phyloP scores from a whole-genome alignment of 1,284 basidiomycete genomes.

The Moesziomyces sp. region DNA sequence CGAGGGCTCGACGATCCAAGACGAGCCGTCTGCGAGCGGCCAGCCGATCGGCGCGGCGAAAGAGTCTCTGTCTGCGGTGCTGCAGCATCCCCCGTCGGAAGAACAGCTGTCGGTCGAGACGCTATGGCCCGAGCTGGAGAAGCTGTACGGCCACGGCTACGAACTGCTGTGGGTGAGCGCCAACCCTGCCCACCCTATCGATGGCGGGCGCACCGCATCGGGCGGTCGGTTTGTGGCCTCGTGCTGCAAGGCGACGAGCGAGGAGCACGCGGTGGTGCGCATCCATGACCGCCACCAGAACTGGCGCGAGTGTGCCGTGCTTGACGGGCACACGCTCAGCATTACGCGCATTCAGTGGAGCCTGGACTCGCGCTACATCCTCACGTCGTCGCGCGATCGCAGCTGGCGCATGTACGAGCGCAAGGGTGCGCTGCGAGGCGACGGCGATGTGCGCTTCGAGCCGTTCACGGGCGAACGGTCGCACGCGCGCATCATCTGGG shows the following conservation, averaged over 20 bases:
- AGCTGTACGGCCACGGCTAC: constrained; percentile 97
- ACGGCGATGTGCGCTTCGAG: constrained; percentile 24
- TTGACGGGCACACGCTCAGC: constrained; percentile 86
- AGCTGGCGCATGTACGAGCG: constrained; percentile 85
- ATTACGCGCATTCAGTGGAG: constrained; percentile 91
- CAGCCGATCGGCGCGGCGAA: constrained; percentile 46
- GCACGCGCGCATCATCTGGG: constrained; percentile 94
- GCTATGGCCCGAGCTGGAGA: constrained; percentile 95
- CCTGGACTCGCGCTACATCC: constrained; percentile 79
- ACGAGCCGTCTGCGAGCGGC: constrained; percentile 39
- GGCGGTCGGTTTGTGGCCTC: constrained; percentile 82
- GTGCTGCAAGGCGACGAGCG: constrained; percentile 85
- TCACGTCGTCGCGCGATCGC: constrained; percentile 90
- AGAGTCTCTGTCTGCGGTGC: constrained; percentile 35
- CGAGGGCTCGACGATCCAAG: constrained; percentile 31
- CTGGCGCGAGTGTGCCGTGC: constrained; percentile 74
- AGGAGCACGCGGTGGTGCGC: constrained; percentile 89
- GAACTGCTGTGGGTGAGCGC: constrained; percentile 74
- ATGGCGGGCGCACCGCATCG: constrained; percentile 18
- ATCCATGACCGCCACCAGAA: constrained; percentile 80
- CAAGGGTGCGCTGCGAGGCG: neutral
- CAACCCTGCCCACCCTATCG: constrained; percentile 22
- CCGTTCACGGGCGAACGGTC: constrained; percentile 74
- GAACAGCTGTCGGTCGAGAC: constrained; percentile 81
- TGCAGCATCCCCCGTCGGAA: constrained; percentile 70